phyloP scores from a whole-genome alignment of 495 filamentous ascomycete species.

The Aspergillus hancockii region DNA sequence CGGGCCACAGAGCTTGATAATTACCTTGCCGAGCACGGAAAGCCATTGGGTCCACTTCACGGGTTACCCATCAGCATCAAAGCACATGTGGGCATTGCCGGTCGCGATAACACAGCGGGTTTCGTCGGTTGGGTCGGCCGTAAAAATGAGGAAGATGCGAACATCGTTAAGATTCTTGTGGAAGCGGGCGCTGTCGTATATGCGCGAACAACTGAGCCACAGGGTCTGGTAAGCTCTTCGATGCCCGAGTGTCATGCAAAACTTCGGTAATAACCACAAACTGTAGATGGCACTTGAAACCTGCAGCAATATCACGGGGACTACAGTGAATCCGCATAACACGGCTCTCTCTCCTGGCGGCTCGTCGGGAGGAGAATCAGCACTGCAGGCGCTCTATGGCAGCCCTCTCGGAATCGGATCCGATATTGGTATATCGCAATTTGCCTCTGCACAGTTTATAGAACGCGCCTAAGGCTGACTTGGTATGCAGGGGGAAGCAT shows the following conservation, averaged over 20 bases:
- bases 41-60: slow-evolving; percentile 59
- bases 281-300: slow-evolving; percentile 49
- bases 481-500: slow-evolving; percentile 23
- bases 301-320: slow-evolving; percentile 55
- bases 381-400: slow-evolving; percentile 26
- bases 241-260: neutral
- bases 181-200: slow-evolving; percentile 13
- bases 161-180: slow-evolving; percentile 6
- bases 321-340: slow-evolving; percentile 54
- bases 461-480: neutral
- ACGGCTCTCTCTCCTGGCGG: slow-evolving; percentile 37
- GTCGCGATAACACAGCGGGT: slow-evolving; percentile 15
- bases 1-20: slow-evolving; percentile 40
- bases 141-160: slow-evolving; percentile 8
- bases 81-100: slow-evolving; percentile 22
- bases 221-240: neutral
- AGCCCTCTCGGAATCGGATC: slow-evolving; percentile 28
- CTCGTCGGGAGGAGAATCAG: slow-evolving; percentile 28
- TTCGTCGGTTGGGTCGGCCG: slow-evolving; percentile 12
- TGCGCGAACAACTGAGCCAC: slow-evolving; percentile 15
- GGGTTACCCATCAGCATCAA: slow-evolving; percentile 53
- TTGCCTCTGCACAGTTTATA: neutral
- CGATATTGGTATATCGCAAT: slow-evolving; percentile 21
- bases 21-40: slow-evolving; percentile 28
- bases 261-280: neutral